A percentile compares a stretch with the other conserved stretches of the same genome.
Evolutionary conservation across 2,329 filamentous ascomycete genomes (phyloP).

Genomic region (Neonectria magnoliae): DNA sequence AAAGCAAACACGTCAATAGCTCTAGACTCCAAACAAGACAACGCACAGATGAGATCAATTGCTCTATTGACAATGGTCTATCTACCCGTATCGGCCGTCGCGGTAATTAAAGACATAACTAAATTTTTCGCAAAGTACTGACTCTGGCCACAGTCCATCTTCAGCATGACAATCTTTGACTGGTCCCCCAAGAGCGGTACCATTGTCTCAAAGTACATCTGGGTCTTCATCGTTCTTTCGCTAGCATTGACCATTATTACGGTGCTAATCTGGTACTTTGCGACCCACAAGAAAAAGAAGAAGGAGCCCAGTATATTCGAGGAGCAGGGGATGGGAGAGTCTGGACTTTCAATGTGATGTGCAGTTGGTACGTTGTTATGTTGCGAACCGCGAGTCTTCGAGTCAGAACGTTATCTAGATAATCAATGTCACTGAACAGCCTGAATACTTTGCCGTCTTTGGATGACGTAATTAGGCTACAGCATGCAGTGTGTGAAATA

Average conservation of each 20-base stretch:
- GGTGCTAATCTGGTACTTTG: constrained; percentile 7
- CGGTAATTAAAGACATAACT: background rate
- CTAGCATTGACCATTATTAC: constrained; percentile 7
- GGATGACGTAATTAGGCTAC: too few relatives aligned
- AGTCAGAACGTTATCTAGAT: too few relatives aligned
- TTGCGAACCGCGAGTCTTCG: background rate
- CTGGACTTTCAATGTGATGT: background rate
- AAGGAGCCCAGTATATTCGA: background rate
- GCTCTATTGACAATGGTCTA: constrained; percentile 22
- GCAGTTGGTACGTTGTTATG: background rate
- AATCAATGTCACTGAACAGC: too few relatives aligned
- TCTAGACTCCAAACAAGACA: constrained; percentile 13
- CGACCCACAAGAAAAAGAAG: background rate
- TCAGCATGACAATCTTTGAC: constrained; percentile 20
- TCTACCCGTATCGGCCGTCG: constrained; percentile 12
- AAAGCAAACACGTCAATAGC: constrained; percentile 13
- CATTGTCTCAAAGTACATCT: constrained; percentile 18
- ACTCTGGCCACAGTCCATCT: background rate
- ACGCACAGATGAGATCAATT: constrained; percentile 21
- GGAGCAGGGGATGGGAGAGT: background rate
- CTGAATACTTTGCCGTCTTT: too few relatives aligned
- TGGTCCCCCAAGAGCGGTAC: background rate
- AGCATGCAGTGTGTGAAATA: too few relatives aligned
- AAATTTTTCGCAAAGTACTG: background rate
- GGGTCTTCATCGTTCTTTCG: constrained; percentile 17